A percentile compares a stretch with the other conserved stretches of the same genome.
These are phyloP conservation scores for Corymbia maculata DNA, from an alignment of 345 rosid species.

Conservation along the genomic window DNA sequence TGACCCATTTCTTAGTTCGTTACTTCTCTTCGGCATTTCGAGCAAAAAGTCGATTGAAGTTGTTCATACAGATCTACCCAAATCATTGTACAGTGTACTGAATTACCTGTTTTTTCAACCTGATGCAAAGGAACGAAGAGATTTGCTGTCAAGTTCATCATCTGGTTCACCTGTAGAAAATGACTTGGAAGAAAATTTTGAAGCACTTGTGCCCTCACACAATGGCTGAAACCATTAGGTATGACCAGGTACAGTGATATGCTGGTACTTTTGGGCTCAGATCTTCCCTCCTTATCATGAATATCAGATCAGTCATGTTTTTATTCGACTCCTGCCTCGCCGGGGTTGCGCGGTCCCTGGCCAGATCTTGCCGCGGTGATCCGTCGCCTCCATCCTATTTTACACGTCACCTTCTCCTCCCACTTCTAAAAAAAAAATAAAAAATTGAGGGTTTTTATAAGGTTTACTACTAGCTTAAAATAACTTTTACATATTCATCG, in stretches of 20 bases:
- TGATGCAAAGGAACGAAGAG: background rate
- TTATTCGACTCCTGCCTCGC: background rate
- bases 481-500: background rate
- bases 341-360: background rate
- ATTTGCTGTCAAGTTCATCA: background rate
- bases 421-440: too few relatives aligned
- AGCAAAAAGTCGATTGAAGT: background rate
- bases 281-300: background rate
- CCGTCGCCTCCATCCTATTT: background rate
- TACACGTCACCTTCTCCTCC: background rate
- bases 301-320: background rate
- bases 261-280: background rate
- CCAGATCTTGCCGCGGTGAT: background rate
- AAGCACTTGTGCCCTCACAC: background rate
- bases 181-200: background rate
- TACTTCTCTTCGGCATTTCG: background rate
- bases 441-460: background rate
- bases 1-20: background rate
- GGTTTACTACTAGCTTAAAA: background rate
- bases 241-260: background rate
- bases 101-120: background rate
- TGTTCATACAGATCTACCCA: background rate
- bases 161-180: background rate
- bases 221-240: background rate
- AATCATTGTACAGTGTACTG: background rate